Base-by-base conservation (phyloP, 345 rosid species). In the Schrenkiella parvula region DNA sequence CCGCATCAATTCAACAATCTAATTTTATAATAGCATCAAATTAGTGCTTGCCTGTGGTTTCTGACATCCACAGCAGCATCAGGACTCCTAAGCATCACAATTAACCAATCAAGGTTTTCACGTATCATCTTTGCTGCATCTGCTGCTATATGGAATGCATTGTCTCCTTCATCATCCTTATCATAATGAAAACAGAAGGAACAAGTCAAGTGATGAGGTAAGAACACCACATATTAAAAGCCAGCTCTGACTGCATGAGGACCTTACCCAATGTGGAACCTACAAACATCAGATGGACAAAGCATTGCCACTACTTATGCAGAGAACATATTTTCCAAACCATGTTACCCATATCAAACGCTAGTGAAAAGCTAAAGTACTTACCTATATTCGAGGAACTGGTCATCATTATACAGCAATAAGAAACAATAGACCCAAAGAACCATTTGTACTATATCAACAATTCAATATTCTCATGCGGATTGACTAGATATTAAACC, bases 131-230 rank as follows among this genome's bases (percentile, higher is more conserved):
- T 95, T 73, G 96, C 96, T 28, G 91, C 86, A 72, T 87, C 96
- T 26, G 99, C 99, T 55, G 99, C 99, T 78, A 95, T 87, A 78
- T 95, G 99, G 83, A 93, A 93, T 59, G 99, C 98, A 78, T 87
- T 89, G 64, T 88, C 93, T 48, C 99, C 99, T 78, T 95, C 98
- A 82, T 95, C 99, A 66, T 90, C 96, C 99, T 93, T 84, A 51
- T 29, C 71, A 69, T 31, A 70, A 78, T 46, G 52, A 64, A 38
- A 72, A 56, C 68, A 62, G 38, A 48, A 56, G 64, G 46, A 44
- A 52, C 35, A 62, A 51, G 73, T 61, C 57, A 66, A 66, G 19
- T 71, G 71, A 38, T 73, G 44, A 66, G 26, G 61, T 68, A 52
- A 68, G 13, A 34, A 66, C 41, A 17, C 23, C 62, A 34, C 50